Evolutionary conservation across 768 basidiomycete species (phyloP).

Genomic region (Suillus luteus): DNA sequence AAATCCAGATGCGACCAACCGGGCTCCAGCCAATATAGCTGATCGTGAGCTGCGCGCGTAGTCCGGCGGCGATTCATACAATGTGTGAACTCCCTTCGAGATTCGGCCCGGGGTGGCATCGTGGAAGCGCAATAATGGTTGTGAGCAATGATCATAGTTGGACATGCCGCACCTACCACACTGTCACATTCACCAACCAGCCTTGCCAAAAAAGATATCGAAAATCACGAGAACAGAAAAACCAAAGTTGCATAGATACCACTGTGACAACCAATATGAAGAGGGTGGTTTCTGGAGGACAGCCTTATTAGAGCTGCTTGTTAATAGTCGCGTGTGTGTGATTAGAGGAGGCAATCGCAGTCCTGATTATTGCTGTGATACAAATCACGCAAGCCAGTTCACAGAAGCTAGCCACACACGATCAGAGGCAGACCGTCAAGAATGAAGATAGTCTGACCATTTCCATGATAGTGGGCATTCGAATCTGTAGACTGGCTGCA

Average conservation of each 20-base stretch:
- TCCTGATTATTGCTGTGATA: constrained; percentile 50
- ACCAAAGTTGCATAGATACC: constrained; percentile 48
- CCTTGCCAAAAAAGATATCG: constrained; percentile 54
- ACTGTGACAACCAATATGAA: constrained; percentile 38
- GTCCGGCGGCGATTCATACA: constrained; percentile 17
- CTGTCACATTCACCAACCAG: constrained; percentile 29
- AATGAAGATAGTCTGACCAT: constrained; percentile 22
- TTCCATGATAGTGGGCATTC: constrained; percentile 42
- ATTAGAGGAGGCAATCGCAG: constrained; percentile 42
- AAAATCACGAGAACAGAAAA: constrained; percentile 62
- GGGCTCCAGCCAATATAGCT: constrained; percentile 23
- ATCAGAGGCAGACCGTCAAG: not conserved
- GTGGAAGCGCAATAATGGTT: constrained; percentile 45
- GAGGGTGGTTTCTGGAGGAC: constrained; percentile 41
- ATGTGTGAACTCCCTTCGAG: constrained; percentile 39
- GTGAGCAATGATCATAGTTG: constrained; percentile 16
- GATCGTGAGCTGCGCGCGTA: too few relatives aligned
- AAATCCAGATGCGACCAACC: constrained; percentile 46
- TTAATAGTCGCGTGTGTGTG: constrained; percentile 43
- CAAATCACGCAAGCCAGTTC: constrained; percentile 61
- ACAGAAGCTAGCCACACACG: constrained; percentile 45
- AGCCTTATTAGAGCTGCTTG: constrained; percentile 45
- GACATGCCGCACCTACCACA: too few relatives aligned
- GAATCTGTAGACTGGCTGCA: constrained; percentile 30
- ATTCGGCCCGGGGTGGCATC: constrained; percentile 36